These are phyloP conservation scores for Silene latifolia DNA, from an alignment of 148 eudicot species.

Conservation along the genomic window DNA sequence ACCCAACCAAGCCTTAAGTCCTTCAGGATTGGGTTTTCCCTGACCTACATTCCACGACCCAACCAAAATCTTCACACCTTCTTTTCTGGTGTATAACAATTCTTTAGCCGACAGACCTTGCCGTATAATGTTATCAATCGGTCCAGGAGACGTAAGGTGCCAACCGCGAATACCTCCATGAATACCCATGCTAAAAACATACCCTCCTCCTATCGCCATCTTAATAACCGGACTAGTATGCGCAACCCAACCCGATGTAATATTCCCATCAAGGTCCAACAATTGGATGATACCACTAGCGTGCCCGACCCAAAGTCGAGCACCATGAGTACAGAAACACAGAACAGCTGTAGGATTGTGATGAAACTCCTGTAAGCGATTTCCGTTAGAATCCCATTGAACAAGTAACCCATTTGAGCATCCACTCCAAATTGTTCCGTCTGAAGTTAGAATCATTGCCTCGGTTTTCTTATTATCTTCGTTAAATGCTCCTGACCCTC, in stretches of 20 bases:
- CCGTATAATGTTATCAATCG: conserved; percentile 63
- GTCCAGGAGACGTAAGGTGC: conserved; percentile 84
- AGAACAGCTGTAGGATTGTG: conserved; percentile 70
- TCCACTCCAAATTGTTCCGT: conserved; percentile 88
- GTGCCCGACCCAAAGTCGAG: conserved; percentile 87
- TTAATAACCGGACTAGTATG: conserved; percentile 85
- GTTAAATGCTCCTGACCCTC: conserved; percentile 69
- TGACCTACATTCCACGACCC: conserved; percentile 99
- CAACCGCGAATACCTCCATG: conserved; percentile 99
- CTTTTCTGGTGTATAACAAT: conserved; percentile 54
- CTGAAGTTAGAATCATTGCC: conserved; percentile 64
- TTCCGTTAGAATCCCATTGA: conserved; percentile 92
- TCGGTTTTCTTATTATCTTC: conserved; percentile 89
- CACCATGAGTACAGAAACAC: conserved; percentile 74
- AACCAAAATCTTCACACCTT: conserved; percentile 61
- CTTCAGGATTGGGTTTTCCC: conserved; percentile 79
- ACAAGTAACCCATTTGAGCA: conserved; percentile 77
- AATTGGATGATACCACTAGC: conserved; percentile 80
- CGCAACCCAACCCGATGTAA: conserved; percentile 77
- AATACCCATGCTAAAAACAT: conserved; percentile 80
- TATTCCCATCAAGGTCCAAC: conserved; percentile 79
- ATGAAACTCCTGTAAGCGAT: conserved; percentile 64
- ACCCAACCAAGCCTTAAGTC: conserved; percentile 74
- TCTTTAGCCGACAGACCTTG: conserved; percentile 64
- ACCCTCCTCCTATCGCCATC: conserved; percentile 65